Evolutionary conservation across 2,329 filamentous ascomycete genomes (phyloP), one percentile per base, ranked within the genome.

Genomic region (Aspergillus ochraceoroseus): DNA sequence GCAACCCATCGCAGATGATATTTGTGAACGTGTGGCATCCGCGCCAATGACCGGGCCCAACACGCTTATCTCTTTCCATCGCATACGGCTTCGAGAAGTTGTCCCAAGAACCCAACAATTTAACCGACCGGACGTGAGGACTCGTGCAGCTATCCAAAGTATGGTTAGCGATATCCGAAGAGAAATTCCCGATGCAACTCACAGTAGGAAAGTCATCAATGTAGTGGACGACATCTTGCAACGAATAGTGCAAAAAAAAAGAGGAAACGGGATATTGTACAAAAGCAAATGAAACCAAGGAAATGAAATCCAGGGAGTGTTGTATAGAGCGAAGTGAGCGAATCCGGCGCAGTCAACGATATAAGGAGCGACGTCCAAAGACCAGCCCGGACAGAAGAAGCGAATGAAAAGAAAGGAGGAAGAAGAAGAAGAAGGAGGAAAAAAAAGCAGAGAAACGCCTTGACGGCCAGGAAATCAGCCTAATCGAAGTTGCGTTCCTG

Each of bases 21-120:
- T 92, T 80, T 48, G 83, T 80, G 66, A 95, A 95, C 25, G 79
- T 79, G 69, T 92, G 85, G 63, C 87, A 94, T 29, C 88, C 90
- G 57, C 82, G 81, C 88, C 88, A 95, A 63, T 87, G 80, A 48
- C 81, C 80, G 43, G 73, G 74, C 51, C 86, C 84, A 53, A 84
- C 80, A 59, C 84, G 80, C 49, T 69, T 70, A 67, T 96, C 90
- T 54, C 81, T 79, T 62, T 90, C 80, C 81, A 96, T 88, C 31
- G 71, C 72, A 71, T 95, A 90, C 34, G 79, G 72, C 58, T 76
- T 80, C 46, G 75, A 73, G 67, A 95, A 95, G 70, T 95, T 95
- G 70, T 95, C 89, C 90, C 90, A 96, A 49, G 88, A 95, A 48
- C 90, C 90, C 54, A 92, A 74, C 31, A 95, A 75, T 58, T 85